Percentiles rank a stretch among this genome's conserved stretches.
Conservation (phyloP, 169 alveolate species). For the Eimeria praecox region DNA sequence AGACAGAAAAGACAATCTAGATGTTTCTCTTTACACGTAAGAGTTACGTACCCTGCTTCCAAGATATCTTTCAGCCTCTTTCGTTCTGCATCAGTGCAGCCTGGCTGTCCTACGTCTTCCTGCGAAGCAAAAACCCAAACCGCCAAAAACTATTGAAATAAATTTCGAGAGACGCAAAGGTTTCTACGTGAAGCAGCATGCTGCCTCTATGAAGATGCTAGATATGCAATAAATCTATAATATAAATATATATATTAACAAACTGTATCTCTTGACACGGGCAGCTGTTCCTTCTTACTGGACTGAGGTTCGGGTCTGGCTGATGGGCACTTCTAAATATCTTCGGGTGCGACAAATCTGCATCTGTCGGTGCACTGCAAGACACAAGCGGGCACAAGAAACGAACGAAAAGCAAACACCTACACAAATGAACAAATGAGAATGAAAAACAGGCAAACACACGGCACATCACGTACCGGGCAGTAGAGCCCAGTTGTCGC, state of each 20-base stretch:
- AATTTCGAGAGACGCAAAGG: too few species aligned
- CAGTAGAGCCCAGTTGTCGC: not conserved
- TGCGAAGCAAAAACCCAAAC: not conserved
- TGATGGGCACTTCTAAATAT: conserved; percentile 27
- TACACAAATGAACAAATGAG: not conserved
- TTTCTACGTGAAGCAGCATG: not conserved
- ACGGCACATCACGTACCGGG: not conserved
- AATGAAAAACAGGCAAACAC: not conserved
- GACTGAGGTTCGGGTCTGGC: not conserved
- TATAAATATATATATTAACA: not conserved
- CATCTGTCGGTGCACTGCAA: conserved; percentile 73
- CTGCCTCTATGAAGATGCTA: not conserved
- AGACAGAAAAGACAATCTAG: not conserved
- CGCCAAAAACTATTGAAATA: not conserved
- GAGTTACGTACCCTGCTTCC: conserved; percentile 9
- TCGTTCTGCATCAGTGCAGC: conserved; percentile 75
- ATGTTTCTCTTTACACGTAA: not conserved
- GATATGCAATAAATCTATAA: not conserved
- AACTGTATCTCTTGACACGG: not conserved
- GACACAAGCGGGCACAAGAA: not conserved
- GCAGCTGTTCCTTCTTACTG: not conserved
- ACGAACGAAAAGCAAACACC: not conserved
- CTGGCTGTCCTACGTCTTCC: conserved; percentile 74
- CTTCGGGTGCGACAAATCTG: conserved; percentile 68
- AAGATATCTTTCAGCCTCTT: conserved; percentile 8